A percentile compares a stretch with the other conserved stretches of the same genome.
These are phyloP conservation scores for Carex kokanica DNA, from an alignment of 176 grass and related monocot species.

Conservation along the genomic window DNA sequence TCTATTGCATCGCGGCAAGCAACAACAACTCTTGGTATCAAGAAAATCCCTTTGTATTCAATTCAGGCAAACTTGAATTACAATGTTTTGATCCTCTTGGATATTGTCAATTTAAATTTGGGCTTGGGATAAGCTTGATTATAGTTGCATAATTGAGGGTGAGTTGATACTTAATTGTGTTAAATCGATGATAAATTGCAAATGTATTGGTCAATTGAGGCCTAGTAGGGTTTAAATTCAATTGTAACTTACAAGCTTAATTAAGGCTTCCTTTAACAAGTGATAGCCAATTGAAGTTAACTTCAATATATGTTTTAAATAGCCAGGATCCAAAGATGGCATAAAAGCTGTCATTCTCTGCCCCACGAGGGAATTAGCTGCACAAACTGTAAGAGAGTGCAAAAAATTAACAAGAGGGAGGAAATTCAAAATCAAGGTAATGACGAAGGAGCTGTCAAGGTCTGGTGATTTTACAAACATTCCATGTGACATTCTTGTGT, in stretches of 20 bases:
- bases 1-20: neutral
- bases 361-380: conserved; percentile 87
- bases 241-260: neutral
- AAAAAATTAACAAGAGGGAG: conserved; percentile 73
- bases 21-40: too few species aligned
- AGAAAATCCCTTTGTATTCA: neutral
- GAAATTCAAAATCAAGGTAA: conserved; percentile 87
- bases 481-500: conserved; percentile 82
- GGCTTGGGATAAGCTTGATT: neutral
- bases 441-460: conserved; percentile 90
- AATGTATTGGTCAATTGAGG: neutral
- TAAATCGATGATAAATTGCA: neutral
- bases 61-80: neutral
- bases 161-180: neutral
- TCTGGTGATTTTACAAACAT: conserved; percentile 90
- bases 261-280: neutral
- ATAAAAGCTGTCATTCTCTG: conserved; percentile 81
- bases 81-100: neutral
- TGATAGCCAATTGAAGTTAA: neutral
- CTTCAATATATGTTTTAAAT: conserved; percentile 41
- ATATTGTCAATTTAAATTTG: neutral
- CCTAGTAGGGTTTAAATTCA: neutral
- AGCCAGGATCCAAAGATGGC: conserved; percentile 93
- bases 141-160: neutral
- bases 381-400: conserved; percentile 89